Base-by-base conservation (phyloP, 2,329 filamentous ascomycete genomes). In the Ascochyta pisi region DNA sequence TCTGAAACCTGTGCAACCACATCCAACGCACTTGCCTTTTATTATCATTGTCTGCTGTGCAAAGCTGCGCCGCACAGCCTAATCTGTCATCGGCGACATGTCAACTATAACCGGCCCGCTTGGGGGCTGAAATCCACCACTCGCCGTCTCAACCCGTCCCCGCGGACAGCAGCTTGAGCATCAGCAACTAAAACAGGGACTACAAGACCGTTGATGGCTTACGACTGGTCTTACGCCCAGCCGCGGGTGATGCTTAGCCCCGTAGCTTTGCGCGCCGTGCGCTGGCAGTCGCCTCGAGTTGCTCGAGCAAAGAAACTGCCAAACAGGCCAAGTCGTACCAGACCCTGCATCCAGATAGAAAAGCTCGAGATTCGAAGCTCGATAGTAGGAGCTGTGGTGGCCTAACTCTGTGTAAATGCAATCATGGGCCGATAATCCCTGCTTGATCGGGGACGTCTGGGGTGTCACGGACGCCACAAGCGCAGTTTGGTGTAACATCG, bases 21-120 rank as follows among this genome's bases (percentile, higher is more conserved):
- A 39, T 43, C 19, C 15, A n/a, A 9, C 29, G 13, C 19, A 9
- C 8, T 23, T 23, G 16, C 35, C 41, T 49, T 49, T 45, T 44
- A 46, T 41, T 8, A n/a, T 31, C 34, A 39, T 7, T 6, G 8
- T 35, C 12, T 43, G 34, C 12, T 13, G 24, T 13, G 37, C 39
- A 27, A 31, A 7, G 35, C 42, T 40, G 35, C 42, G 29, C 42
- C 23, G 43, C 27, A 40, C 39, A n/a, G 15, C 52, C 41, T 12
- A 16, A 50, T 46, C 52, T 19, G 40, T 40, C 52, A 41, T 55
- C 52, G 52, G 34, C 52, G 52, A 55, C 52, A 41, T 46, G 8
- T 27, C 33, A 45, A 39, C 34, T 46, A 46, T 50, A 50, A 55
- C 41, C 45, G 46, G 52, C 19, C 51, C 15, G 13, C 26, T 38